These are phyloP conservation scores for Aspergillus jensenii DNA, from an alignment of 2,329 filamentous ascomycete species.

Conservation along the genomic window DNA sequence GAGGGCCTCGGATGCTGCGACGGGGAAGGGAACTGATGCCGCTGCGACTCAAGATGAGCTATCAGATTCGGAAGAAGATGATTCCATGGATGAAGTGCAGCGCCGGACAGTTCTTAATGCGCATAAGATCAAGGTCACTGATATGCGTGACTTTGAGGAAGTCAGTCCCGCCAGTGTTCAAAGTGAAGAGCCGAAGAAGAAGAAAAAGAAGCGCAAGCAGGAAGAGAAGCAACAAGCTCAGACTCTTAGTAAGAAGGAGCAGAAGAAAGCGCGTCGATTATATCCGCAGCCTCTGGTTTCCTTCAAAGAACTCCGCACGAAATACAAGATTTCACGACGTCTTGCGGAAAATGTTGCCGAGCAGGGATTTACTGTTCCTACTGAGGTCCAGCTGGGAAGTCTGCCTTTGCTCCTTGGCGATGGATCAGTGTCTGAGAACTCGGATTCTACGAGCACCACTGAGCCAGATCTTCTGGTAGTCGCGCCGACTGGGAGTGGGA, in stretches of 20 bases:
- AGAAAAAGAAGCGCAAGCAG: slow-evolving; percentile 58
- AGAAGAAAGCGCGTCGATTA: slow-evolving; percentile 56
- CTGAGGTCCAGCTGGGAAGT: slow-evolving; percentile 87
- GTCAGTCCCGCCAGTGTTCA: slow-evolving; percentile 25
- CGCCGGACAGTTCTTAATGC: slow-evolving; percentile 72
- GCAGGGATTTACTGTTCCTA: slow-evolving; percentile 86
- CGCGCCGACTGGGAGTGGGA: slow-evolving; percentile 93
- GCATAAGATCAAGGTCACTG: slow-evolving; percentile 80
- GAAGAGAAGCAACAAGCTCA: slow-evolving; percentile 22
- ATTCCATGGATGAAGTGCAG: slow-evolving; percentile 63
- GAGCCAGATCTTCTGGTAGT: slow-evolving; percentile 78
- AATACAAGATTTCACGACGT: slow-evolving; percentile 71
- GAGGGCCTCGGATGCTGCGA: slow-evolving; percentile 10
- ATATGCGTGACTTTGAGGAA: slow-evolving; percentile 59
- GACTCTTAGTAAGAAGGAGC: slow-evolving; percentile 46
- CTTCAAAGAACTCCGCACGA: slow-evolving; percentile 69
- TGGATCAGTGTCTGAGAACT: slow-evolving; percentile 41
- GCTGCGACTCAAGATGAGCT: slow-evolving; percentile 22
- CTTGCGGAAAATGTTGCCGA: slow-evolving; percentile 75
- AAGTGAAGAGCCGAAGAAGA: slow-evolving; percentile 45
- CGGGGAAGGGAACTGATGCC: slow-evolving; percentile 17
- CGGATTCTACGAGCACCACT: slow-evolving; percentile 26
- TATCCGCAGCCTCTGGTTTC: slow-evolving; percentile 77
- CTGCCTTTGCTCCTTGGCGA: slow-evolving; percentile 72
- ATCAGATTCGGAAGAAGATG: slow-evolving; percentile 24